phyloP scores from a whole-genome alignment of 192 early-diverging fungal genomes.

The Coemansia sp. region DNA sequence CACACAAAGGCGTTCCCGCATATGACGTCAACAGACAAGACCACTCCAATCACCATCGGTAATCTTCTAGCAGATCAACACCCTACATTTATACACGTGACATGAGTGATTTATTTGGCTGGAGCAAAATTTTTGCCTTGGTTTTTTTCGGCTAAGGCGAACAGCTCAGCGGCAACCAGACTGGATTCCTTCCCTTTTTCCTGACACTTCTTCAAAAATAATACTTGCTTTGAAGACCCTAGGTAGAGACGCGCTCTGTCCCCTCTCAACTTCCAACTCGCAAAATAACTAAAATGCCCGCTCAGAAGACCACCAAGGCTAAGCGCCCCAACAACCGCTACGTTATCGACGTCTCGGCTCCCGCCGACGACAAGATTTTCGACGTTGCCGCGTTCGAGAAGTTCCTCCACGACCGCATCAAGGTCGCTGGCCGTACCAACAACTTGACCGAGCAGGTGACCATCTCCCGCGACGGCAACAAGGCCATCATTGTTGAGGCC shows the following conservation, averaged over 20 bases:
- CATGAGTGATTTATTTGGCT: not conserved
- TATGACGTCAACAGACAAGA: not conserved
- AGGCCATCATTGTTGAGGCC: constrained; percentile 80
- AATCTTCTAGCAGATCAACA: constrained; percentile 5
- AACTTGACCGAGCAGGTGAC: constrained; percentile 88
- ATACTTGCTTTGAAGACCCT: constrained; percentile 32
- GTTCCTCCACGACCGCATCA: constrained; percentile 98
- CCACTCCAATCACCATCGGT: not conserved
- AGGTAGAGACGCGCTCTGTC: constrained; percentile 55
- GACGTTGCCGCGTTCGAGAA: constrained; percentile 97
- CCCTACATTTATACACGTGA: constrained; percentile 22
- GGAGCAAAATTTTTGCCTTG: constrained; percentile 1
- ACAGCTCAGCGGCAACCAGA: not conserved
- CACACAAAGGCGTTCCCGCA: not conserved
- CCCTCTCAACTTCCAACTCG: constrained; percentile 10
- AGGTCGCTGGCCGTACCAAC: constrained; percentile 95
- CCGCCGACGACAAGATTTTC: constrained; percentile 95
- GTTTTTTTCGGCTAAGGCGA: not conserved
- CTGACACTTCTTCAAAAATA: constrained; percentile 36
- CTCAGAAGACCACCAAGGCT: constrained; percentile 52
- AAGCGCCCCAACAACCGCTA: constrained; percentile 79
- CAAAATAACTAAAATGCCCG: constrained; percentile 40
- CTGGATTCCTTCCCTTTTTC: constrained; percentile 42
- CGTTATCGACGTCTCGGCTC: constrained; percentile 92
- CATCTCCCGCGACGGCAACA: constrained; percentile 77